Evolutionary conservation across 768 basidiomycete genomes (phyloP), one percentile per base, ranked within the genome.

Genomic region (Calocera viscosa): DNA sequence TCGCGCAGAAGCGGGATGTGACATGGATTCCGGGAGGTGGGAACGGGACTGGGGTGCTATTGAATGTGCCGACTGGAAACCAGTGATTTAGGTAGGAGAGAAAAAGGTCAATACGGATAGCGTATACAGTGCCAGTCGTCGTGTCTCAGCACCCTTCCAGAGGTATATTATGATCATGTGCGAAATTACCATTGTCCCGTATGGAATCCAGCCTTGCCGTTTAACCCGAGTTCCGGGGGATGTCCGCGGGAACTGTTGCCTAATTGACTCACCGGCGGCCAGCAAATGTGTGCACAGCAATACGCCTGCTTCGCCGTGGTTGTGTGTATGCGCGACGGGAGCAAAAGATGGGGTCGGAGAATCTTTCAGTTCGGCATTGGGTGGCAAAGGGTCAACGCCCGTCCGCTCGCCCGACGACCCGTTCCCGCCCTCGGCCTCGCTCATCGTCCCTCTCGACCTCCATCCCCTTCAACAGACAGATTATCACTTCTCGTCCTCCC

Each of bases 21-120:
- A 87, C 91, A 35, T 96, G 93, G 74, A 85, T 96, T 67, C 93
- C 93, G 60, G 87, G 86, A 71, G 81, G 87, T 14, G 86, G 86
- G 1, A 89, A 89, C 73, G 63, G 63, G 32, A 64, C 63, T 7
- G 63, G 63, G 26, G 86, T 96, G 67, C 77, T 96, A 71, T 77
- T 95, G 75, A 91, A 90, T 76, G 86, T 95, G 69, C 87, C 89
- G 67, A 83, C 84, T 11, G 79, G 14, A 7, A 26, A 60, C 11
- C 67, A 71, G 68, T 71, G 65, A 63, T 11, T 10, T 11, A 35
- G 28, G 10, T 19, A 8, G 16, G 19, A 7, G 43, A 47, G 43
- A 3, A 24, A 19, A 24, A 19, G 43, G 43, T 60, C 11, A 26
- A 16, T 26, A 11, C 10, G 10, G 30, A 28, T 26, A 32, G 11